These are phyloP conservation scores for Primulina tabacum DNA, from an alignment of 257 asterid species.

Conservation along the genomic window DNA sequence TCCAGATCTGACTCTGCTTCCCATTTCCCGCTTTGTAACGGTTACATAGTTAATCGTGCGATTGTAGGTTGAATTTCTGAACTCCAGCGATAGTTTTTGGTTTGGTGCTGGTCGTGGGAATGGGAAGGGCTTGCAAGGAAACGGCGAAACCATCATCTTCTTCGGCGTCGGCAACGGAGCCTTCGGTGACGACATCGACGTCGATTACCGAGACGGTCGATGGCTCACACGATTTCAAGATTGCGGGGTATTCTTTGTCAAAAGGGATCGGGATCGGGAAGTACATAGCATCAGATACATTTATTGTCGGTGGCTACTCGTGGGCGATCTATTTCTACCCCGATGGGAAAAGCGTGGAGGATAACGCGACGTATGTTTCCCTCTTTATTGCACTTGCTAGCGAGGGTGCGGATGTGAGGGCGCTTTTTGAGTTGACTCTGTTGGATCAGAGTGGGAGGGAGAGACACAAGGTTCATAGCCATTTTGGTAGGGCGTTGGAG, in stretches of 20 bases:
- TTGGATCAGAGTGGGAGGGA: conserved; percentile 90
- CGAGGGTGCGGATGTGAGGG: conserved; percentile 88
- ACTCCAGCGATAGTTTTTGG: neutral
- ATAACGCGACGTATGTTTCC: conserved; percentile 79
- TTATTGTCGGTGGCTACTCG: conserved; percentile 81
- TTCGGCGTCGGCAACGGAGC: conserved; percentile 37
- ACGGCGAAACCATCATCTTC: conserved; percentile 49
- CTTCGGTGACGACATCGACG: conserved; percentile 64
- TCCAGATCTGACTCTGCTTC: neutral
- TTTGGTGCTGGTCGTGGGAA: conserved; percentile 32
- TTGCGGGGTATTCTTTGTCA: conserved; percentile 71
- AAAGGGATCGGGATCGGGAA: conserved; percentile 93
- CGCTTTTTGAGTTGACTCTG: conserved; percentile 84
- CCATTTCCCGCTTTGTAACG: neutral
- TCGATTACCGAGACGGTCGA: conserved; percentile 77
- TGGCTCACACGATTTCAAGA: conserved; percentile 82
- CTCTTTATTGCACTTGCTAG: conserved; percentile 80
- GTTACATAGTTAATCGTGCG: neutral
- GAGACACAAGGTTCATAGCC: conserved; percentile 93
- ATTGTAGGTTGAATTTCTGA: neutral
- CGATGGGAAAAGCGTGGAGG: conserved; percentile 90
- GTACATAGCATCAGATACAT: conserved; percentile 75
- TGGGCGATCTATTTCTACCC: conserved; percentile 97
- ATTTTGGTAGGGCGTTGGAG: conserved; percentile 93
- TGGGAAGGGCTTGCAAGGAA: conserved; percentile 66